Evolutionary conservation across 345 rosid genomes (phyloP).

Genomic region (Lepidium africanum): DNA sequence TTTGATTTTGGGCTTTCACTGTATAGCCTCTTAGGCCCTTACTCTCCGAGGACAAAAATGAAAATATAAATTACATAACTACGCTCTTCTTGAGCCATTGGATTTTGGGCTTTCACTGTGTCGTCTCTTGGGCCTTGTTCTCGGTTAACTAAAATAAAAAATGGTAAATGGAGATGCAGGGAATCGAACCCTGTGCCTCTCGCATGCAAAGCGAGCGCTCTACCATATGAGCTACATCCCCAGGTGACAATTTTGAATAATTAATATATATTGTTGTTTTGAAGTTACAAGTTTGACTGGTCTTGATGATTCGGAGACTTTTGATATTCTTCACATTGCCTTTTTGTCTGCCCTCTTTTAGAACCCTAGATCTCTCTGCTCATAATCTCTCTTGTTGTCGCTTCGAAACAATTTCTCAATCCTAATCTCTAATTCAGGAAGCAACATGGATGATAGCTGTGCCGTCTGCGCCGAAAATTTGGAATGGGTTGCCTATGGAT

Average conservation of each 20-base stretch:
- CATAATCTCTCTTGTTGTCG: background rate
- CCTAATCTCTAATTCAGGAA: slow-evolving; percentile 3
- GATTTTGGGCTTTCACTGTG: background rate
- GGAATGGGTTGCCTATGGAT: slow-evolving; percentile 91
- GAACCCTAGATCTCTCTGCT: slow-evolving; percentile 33
- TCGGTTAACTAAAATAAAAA: too few species aligned
- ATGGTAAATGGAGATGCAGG: too few species aligned
- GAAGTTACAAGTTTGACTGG: background rate
- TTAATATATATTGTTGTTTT: background rate
- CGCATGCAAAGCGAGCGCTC: slow-evolving; percentile 96
- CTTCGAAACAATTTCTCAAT: background rate
- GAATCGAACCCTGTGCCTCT: slow-evolving; percentile 51
- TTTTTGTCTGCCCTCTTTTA: background rate
- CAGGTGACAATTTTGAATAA: background rate
- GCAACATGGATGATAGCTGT: slow-evolving; percentile 79
- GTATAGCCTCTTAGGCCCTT: too few species aligned
- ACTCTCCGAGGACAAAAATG: background rate
- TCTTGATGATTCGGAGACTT: background rate
- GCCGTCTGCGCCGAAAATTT: slow-evolving; percentile 88
- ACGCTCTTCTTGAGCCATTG: too few species aligned
- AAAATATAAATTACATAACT: too few species aligned
- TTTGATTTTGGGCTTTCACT: background rate
- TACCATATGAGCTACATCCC: slow-evolving; percentile 49
- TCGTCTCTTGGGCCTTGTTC: too few species aligned
- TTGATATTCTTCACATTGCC: slow-evolving; percentile 4